Evolutionary conservation across 345 rosid species (phyloP).

Genomic region (Balakata baccata): DNA sequence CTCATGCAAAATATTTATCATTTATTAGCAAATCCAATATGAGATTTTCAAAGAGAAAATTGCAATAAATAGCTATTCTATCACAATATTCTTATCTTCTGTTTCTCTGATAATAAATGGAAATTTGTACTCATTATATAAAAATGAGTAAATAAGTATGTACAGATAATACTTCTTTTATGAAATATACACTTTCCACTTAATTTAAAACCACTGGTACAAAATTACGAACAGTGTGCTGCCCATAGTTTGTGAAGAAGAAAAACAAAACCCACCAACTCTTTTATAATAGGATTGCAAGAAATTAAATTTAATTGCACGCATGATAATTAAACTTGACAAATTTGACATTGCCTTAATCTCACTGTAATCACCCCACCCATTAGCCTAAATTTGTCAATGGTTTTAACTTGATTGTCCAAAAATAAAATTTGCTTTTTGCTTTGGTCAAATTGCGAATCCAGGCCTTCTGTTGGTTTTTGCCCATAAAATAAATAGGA

Average conservation of each 20-base stretch:
- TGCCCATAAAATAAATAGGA: not conserved
- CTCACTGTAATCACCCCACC: not conserved
- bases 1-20: not conserved
- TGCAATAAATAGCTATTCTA: not conserved
- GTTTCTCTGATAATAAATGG: not conserved
- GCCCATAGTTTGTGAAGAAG: conserved; percentile 10
- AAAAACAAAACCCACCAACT: not conserved
- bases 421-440: not conserved
- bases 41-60: not conserved
- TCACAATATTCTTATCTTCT: not conserved
- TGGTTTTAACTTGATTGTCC: not conserved
- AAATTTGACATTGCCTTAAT: not conserved
- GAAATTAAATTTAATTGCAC: not conserved
- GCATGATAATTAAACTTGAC: no score
- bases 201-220: not conserved
- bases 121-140: not conserved
- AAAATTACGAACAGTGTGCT: conserved; percentile 11
- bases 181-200: not conserved
- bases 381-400: not conserved
- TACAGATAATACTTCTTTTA: not conserved
- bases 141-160: not conserved
- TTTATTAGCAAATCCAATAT: not conserved
- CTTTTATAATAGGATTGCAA: not conserved
- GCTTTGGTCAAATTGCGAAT: not conserved
- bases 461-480: not conserved